A percentile compares a stretch with the other conserved stretches of the same genome.
Evolutionary conservation across 116 monocot species (phyloP).

Genomic region (Zostera marina): DNA sequence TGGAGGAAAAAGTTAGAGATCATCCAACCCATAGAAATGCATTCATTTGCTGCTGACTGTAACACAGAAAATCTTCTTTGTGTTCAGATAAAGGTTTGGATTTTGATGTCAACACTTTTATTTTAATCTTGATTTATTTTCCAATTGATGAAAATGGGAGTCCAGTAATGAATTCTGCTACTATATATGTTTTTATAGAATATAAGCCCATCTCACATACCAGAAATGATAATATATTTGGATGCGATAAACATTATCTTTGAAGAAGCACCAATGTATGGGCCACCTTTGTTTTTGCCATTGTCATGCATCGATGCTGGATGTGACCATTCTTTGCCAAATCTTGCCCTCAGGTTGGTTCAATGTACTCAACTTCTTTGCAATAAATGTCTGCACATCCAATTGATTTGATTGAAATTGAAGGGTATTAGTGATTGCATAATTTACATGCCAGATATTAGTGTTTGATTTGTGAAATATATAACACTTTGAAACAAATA

Average conservation of each 20-base stretch:
- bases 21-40: conserved; percentile 81
- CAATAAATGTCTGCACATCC: neutral
- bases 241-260: conserved; percentile 78
- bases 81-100: conserved; percentile 81
- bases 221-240: conserved; percentile 64
- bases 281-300: conserved; percentile 48
- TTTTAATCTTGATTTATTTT: neutral
- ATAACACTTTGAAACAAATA: too few relatives aligned
- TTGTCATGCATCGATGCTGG: conserved; percentile 89
- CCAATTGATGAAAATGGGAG: too few relatives aligned
- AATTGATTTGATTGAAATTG: neutral
- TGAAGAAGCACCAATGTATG: conserved; percentile 74
- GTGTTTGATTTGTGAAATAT: too few relatives aligned
- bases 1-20: conserved; percentile 80
- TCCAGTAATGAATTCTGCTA: too few relatives aligned
- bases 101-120: neutral
- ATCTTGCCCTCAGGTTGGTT: conserved; percentile 69
- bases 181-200: conserved; percentile 37
- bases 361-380: neutral
- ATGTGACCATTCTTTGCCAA: conserved; percentile 61
- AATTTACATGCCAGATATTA: too few relatives aligned
- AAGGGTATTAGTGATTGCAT: neutral
- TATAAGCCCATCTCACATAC: conserved; percentile 58
- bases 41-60: conserved; percentile 68
- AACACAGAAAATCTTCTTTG: conserved; percentile 76